Evolutionary conservation across 345 rosid genomes (phyloP).

Genomic region (Dipteronia sinensis): DNA sequence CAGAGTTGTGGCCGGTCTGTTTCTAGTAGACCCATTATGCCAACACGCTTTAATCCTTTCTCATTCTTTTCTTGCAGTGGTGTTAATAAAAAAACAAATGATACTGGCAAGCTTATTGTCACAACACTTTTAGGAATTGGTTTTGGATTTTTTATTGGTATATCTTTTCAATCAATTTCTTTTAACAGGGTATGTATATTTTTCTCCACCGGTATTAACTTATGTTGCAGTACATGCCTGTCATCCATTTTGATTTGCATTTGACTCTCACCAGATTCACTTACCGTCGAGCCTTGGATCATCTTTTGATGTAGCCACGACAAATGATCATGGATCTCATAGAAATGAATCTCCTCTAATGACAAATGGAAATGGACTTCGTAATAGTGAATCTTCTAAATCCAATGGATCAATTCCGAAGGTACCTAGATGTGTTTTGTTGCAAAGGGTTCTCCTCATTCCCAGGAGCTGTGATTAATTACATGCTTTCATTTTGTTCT

Average conservation of each 20-base stretch:
- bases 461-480: not conserved
- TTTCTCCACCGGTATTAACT: constrained; percentile 11
- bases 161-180: constrained; percentile 67
- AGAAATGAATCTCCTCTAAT: constrained; percentile 13
- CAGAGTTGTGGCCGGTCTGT: not conserved
- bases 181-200: constrained; percentile 69
- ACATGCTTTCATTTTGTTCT: not conserved
- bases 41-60: constrained; percentile 1
- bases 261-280: constrained; percentile 61
- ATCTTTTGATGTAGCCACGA: constrained; percentile 47
- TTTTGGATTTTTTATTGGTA: constrained; percentile 77
- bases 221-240: not conserved
- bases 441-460: not conserved
- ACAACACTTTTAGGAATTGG: constrained; percentile 61
- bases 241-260: constrained; percentile 25
- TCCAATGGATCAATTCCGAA: constrained; percentile 40
- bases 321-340: constrained; percentile 33
- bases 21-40: not conserved
- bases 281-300: constrained; percentile 54
- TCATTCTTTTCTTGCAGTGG: constrained; percentile 48
- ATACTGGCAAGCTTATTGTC: constrained; percentile 51
- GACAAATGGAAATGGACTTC: not conserved
- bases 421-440: constrained; percentile 36
- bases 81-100: constrained; percentile 57
- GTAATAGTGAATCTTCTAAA: constrained; percentile 32